Evolutionary conservation across 2,329 filamentous ascomycete genomes (phyloP).

Genomic region (Beauveria pseudobassiana): DNA sequence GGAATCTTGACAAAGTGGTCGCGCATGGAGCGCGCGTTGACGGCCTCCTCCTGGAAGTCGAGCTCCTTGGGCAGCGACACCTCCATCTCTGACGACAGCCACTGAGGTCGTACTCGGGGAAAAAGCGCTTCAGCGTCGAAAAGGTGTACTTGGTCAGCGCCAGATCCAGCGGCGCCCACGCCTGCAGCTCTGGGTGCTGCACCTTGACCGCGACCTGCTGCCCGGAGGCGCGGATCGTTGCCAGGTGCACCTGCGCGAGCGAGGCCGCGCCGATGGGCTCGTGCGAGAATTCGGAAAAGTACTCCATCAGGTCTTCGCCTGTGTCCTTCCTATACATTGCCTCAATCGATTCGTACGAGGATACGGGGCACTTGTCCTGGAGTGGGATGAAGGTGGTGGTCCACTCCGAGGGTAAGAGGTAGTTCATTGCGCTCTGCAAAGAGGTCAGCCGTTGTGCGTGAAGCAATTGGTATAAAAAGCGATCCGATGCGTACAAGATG

Average conservation of each 20-base stretch:
- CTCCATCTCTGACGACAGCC: conserved; percentile 92
- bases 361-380: conserved; percentile 92
- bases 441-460: conserved; percentile 18
- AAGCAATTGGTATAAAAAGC: too few relatives aligned
- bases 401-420: conserved; percentile 86
- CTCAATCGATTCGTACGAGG: conserved; percentile 78
- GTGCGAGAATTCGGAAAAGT: conserved; percentile 77
- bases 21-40: conserved; percentile 73
- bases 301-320: conserved; percentile 66
- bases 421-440: conserved; percentile 82
- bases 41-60: conserved; percentile 78
- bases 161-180: conserved; percentile 86
- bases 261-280: conserved; percentile 87
- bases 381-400: conserved; percentile 91
- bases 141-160: conserved; percentile 85
- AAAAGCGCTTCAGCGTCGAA: conserved; percentile 80
- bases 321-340: conserved; percentile 83
- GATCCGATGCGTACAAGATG: conserved; percentile 56
- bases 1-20: conserved; percentile 72
- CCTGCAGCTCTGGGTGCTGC: conserved; percentile 81
- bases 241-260: conserved; percentile 88
- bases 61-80: conserved; percentile 83
- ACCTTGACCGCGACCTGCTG: conserved; percentile 93
- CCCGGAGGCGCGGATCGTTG: conserved; percentile 71
- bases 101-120: conserved; percentile 95